A percentile compares a stretch with the other conserved stretches of the same genome.
Evolutionary conservation across 148 eudicot genomes (phyloP).

Genomic region (Simmondsia chinensis): DNA sequence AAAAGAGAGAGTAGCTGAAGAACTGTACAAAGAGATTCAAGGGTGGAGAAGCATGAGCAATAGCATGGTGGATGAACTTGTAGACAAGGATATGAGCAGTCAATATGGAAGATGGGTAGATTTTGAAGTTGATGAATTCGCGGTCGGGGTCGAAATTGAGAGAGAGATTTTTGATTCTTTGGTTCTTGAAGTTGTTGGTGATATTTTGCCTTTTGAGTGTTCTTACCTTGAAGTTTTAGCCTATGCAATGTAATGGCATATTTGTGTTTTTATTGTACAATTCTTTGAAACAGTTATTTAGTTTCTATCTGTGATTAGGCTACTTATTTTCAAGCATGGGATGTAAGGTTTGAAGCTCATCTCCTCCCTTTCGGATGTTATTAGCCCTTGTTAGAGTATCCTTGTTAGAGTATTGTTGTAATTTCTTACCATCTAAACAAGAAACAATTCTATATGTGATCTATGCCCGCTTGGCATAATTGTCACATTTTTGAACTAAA

Average conservation of each 20-base stretch:
- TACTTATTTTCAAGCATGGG: no score
- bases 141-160: constrained; percentile 61
- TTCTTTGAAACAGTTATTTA: no score
- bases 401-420: no score
- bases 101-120: constrained; percentile 73
- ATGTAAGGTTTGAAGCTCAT: no score
- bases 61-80: constrained; percentile 79
- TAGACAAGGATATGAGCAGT: constrained; percentile 91
- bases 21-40: constrained; percentile 54
- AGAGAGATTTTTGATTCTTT: constrained; percentile 46
- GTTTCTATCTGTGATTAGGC: no score
- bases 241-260: constrained; percentile 11
- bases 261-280: constrained; percentile 2
- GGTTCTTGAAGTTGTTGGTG: constrained; percentile 63
- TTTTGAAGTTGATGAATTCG: constrained; percentile 58
- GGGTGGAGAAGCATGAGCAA: constrained; percentile 56
- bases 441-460: no score
- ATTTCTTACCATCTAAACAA: no score
- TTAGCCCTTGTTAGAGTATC: no score
- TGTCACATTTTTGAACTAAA: no score
- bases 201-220: constrained; percentile 22
- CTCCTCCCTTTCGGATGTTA: no score
- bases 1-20: constrained; percentile 54
- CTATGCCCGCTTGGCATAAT: no score
- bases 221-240: background rate